phyloP scores from a whole-genome alignment of 2,329 filamentous ascomycete genomes.

The Penicillium sp. region DNA sequence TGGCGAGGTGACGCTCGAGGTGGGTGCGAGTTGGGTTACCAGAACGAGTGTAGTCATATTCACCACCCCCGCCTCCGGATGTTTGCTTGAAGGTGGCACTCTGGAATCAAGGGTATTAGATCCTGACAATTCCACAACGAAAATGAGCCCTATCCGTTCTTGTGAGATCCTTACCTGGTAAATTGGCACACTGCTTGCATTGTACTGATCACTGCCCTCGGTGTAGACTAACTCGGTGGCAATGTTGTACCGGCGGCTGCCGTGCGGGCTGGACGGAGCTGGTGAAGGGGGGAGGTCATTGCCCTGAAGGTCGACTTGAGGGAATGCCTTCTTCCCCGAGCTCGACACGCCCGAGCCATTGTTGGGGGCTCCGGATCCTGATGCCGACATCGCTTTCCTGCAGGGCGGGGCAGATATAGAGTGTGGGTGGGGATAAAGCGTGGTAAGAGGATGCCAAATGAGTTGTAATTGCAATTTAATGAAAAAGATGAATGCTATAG shows the following conservation, averaged over 20 bases:
- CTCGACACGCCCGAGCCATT: conserved; percentile 25
- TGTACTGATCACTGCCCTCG: conserved; percentile 95
- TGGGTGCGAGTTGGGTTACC: conserved; percentile 96
- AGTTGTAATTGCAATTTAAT: conserved; percentile 1
- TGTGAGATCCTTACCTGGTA: conserved; percentile 66
- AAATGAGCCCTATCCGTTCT: not conserved
- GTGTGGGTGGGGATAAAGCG: not conserved
- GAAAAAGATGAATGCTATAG: conserved; percentile 3
- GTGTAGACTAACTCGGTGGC: conserved; percentile 97
- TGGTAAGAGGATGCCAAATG: not conserved
- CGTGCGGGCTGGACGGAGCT: conserved; percentile 84
- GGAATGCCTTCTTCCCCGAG: conserved; percentile 51
- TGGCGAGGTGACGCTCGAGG: conserved; percentile 92
- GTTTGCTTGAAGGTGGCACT: conserved; percentile 97
- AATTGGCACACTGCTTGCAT: conserved; percentile 91
- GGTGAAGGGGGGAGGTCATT: conserved; percentile 88
- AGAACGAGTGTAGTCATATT: conserved; percentile 98
- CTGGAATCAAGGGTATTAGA: conserved; percentile 36
- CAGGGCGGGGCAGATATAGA: conserved; percentile 25
- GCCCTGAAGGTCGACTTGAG: conserved; percentile 74
- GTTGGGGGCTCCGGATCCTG: conserved; percentile 29
- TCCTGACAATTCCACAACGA: not conserved
- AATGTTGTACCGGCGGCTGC: conserved; percentile 84
- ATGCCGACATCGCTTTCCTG: conserved; percentile 44
- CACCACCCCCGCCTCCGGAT: conserved; percentile 73